Conservation (phyloP, 2,329 filamentous ascomycete species). For the Pseudocercospora fuligena region DNA sequence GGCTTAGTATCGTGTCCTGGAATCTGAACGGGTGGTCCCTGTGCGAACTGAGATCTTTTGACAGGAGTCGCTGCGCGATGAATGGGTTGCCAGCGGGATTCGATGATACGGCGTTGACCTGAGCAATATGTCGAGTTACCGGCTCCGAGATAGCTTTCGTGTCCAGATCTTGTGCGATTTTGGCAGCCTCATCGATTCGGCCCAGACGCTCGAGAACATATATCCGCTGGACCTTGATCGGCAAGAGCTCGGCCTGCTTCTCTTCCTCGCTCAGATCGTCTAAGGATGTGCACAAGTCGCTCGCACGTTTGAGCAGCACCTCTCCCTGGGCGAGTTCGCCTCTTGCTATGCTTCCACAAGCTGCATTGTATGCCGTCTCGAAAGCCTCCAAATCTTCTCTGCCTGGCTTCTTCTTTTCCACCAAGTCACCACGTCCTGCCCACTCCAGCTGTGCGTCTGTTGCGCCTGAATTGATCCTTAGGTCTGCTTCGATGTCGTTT, state of each 20-base stretch:
- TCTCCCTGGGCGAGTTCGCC: constrained; percentile 69
- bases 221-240: constrained; percentile 76
- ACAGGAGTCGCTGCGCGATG: constrained; percentile 65
- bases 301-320: constrained; percentile 70
- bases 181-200: constrained; percentile 67
- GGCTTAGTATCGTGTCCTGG: constrained; percentile 65
- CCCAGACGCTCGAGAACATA: constrained; percentile 72
- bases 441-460: constrained; percentile 74
- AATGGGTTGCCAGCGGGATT: constrained; percentile 65
- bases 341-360: constrained; percentile 72
- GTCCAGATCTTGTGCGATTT: constrained; percentile 66
- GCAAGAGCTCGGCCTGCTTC: constrained; percentile 73
- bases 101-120: constrained; percentile 66
- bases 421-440: constrained; percentile 61
- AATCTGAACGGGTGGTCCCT: constrained; percentile 73
- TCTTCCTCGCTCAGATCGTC: constrained; percentile 77
- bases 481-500: constrained; percentile 70
- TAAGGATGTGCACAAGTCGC: constrained; percentile 72
- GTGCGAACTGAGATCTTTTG: constrained; percentile 58
- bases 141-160: constrained; percentile 68
- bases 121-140: constrained; percentile 68
- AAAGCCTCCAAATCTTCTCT: constrained; percentile 73
- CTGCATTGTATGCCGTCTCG: constrained; percentile 81
- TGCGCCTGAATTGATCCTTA: constrained; percentile 77
- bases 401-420: constrained; percentile 59